phyloP scores from a whole-genome alignment of 2,329 filamentous ascomycete species.

The Alternaria atra region DNA sequence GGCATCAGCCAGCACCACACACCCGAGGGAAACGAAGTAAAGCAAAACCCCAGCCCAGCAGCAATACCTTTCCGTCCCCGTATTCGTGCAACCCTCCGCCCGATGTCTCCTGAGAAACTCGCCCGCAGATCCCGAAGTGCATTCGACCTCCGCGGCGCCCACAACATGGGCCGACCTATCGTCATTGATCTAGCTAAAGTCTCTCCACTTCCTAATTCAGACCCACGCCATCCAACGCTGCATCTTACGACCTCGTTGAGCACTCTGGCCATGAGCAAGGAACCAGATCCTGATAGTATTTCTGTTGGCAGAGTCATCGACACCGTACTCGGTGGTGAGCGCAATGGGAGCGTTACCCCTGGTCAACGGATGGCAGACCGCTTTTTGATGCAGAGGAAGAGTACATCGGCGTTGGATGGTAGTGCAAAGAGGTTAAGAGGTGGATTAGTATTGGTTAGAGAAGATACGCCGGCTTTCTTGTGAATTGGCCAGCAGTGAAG shows the following conservation, averaged over 20 bases:
- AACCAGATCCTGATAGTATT: slow-evolving; percentile 19
- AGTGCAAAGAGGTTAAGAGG: slow-evolving; percentile 9
- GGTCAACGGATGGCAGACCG: slow-evolving; percentile 45
- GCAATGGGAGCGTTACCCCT: slow-evolving; percentile 34
- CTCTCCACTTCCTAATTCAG: slow-evolving; percentile 12
- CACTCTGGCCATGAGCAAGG: slow-evolving; percentile 27
- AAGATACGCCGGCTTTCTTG: slow-evolving; percentile 37
- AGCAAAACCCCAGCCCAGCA: slow-evolving; percentile 9
- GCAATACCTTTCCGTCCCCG: slow-evolving; percentile 20
- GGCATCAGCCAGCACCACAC: slow-evolving; percentile 26
- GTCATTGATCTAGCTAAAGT: not conserved
- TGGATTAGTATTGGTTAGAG: slow-evolving; percentile 20
- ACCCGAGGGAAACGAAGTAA: slow-evolving; percentile 4
- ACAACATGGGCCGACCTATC: not conserved
- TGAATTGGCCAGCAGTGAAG: slow-evolving; percentile 1
- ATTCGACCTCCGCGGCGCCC: slow-evolving; percentile 40
- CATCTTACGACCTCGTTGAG: slow-evolving; percentile 18
- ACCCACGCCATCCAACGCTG: slow-evolving; percentile 12
- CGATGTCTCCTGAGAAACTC: slow-evolving; percentile 33
- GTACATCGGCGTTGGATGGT: slow-evolving; percentile 9
- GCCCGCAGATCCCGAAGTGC: slow-evolving; percentile 42
- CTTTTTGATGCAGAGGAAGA: slow-evolving; percentile 36
- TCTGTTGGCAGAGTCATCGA: slow-evolving; percentile 23
- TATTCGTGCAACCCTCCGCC: slow-evolving; percentile 26
- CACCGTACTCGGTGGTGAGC: slow-evolving; percentile 12